Evolutionary conservation across 2,329 filamentous ascomycete species (phyloP), one percentile per base, ranked within the genome.

Genomic region (Chrysoporthe puriensis): DNA sequence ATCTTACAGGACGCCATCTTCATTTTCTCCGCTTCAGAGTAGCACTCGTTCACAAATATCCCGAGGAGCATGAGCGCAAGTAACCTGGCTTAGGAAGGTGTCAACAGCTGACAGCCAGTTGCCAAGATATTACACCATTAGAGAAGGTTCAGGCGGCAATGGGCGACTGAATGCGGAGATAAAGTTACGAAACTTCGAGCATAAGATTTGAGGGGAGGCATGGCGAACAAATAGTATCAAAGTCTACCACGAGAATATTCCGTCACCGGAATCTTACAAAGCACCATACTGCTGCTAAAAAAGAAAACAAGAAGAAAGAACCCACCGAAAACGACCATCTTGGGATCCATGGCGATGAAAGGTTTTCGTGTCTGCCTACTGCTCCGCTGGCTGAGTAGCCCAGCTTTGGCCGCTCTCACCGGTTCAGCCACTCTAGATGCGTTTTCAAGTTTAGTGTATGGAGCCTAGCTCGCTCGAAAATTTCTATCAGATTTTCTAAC

Each of bases 371-470:
- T 48, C 21, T 61, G 8, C 4, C 5, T 61, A 6, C 16, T 61
- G 59, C 26, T 61, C 16, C 42, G 6, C 21, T 34, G 14, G 21
- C 2, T 61, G 59, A 57, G 40, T 56, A 46, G 34, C 26, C 32
- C 56, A 21, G 43, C 43, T 7, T 32, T n/a, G 26, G 67, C 64
- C 34, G 57, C 57, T 16, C 48, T 69, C 6, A 61, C 36, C 16
- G 68, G 58, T 14, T 69, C 68, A 40, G 63, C 68, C 18, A 69
- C 68, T 4, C 59, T 69, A 46, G 42, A 63, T 11, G 34, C 48
- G 0, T 69, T 69, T 18, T 68, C 68, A 21, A 65, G 62, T 18
- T 42, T 69, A 7, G 66, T 69, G 66, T 69, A 68, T 34, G 68
- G 36, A 44, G 8, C 6, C 43, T 56, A 40, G 52, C 3, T 6